Conservation (phyloP, 768 basidiomycete species). For the Termitomyces eurrhizus region DNA sequence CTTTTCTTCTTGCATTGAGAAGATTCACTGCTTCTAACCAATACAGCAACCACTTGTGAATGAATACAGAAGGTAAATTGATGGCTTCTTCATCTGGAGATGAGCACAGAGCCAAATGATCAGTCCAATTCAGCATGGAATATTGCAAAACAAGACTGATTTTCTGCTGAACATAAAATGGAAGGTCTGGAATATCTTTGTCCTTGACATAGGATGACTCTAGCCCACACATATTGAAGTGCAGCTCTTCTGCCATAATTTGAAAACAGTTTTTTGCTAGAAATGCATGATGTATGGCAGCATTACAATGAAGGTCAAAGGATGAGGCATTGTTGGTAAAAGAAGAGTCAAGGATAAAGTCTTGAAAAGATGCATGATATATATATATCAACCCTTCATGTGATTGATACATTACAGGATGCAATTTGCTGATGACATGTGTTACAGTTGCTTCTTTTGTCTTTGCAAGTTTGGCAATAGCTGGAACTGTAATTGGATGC, state of each 20-base stretch:
- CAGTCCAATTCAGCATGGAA: constrained; percentile 1
- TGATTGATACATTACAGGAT: constrained; percentile 1
- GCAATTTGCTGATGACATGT: neutral
- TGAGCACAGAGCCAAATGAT: neutral
- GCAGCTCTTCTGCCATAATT: neutral
- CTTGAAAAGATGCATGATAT: constrained; percentile 4
- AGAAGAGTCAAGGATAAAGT: neutral
- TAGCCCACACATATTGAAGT: neutral
- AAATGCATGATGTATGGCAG: neutral
- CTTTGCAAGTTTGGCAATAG: neutral
- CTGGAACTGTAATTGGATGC: neutral
- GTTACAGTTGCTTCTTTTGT: neutral
- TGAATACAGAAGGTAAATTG: neutral
- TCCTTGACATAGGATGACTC: neutral
- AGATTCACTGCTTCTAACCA: neutral
- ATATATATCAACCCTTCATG: neutral
- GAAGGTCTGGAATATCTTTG: neutral
- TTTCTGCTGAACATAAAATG: neutral
- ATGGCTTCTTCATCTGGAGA: neutral
- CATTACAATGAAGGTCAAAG: neutral
- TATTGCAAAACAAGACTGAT: neutral
- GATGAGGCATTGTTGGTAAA: too few relatives aligned
- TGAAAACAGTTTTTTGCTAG: neutral
- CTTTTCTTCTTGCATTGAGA: neutral
- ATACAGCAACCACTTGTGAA: neutral